A percentile compares a stretch with the other conserved stretches of the same genome.
phyloP scores from a whole-genome alignment of 768 basidiomycete genomes.

The Filobasidium floriforme region DNA sequence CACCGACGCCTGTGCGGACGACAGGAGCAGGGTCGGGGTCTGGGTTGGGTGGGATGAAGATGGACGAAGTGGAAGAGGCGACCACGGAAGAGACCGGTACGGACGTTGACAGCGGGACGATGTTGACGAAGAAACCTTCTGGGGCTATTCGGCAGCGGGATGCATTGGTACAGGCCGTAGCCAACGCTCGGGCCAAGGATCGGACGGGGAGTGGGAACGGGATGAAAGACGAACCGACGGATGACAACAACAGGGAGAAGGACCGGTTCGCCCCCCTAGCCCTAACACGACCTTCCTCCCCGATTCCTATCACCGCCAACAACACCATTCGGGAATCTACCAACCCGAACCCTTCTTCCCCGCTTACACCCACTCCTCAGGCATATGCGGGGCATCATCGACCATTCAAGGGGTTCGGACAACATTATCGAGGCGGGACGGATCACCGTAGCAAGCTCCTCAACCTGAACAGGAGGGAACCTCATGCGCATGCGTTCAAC shows the following conservation, averaged over 20 bases:
- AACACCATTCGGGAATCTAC: background rate
- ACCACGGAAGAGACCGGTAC: background rate
- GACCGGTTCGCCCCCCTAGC: background rate
- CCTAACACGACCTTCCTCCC: background rate
- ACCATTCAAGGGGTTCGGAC: background rate
- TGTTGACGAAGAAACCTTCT: background rate
- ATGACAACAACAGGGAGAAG: background rate
- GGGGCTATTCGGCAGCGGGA: slow-evolving; percentile 15
- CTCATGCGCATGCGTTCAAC: background rate
- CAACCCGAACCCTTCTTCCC: background rate
- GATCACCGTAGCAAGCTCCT: slow-evolving; percentile 4
- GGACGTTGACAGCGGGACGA: background rate
- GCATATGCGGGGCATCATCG: background rate
- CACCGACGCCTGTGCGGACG: background rate
- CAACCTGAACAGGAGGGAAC: slow-evolving; percentile 4
- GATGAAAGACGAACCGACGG: background rate
- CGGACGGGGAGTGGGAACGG: background rate
- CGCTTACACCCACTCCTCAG: slow-evolving; percentile 1
- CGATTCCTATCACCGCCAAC: background rate
- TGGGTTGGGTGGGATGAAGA: background rate
- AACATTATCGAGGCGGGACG: background rate
- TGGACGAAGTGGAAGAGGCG: background rate
- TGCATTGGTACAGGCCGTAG: slow-evolving; percentile 23
- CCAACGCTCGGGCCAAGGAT: slow-evolving; percentile 1
- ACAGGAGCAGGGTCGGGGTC: background rate